Percentiles rank a stretch among this genome's conserved stretches.
Evolutionary conservation across 176 grass and related monocot species (phyloP).

Genomic region (Oryza brachyantha): DNA sequence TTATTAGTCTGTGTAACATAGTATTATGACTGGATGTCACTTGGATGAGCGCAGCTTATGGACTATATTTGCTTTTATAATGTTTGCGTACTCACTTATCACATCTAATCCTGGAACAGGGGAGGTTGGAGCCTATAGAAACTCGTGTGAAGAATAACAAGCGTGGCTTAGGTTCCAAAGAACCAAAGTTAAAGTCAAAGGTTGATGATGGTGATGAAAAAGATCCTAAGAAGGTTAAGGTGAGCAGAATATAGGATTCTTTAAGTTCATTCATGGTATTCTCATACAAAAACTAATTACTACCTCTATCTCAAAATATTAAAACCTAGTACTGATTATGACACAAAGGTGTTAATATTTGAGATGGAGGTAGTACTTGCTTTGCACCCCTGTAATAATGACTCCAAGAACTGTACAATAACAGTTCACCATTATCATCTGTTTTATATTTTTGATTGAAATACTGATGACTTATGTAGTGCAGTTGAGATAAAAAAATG

Average conservation of each 20-base stretch:
- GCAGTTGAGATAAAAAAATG: background rate
- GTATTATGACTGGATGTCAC: background rate
- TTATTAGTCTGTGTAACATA: background rate
- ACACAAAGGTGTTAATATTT: too few species aligned
- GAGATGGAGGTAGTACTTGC: too few species aligned
- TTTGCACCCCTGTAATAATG: background rate
- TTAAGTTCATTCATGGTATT: background rate
- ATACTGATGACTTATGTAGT: background rate
- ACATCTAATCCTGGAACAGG: conserved; percentile 37
- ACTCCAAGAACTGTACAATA: background rate
- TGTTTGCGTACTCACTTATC: background rate
- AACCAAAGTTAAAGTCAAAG: conserved; percentile 48
- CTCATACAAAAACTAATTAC: background rate
- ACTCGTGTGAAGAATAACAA: conserved; percentile 87
- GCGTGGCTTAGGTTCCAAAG: conserved; percentile 71
- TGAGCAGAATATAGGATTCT: conserved; percentile 15
- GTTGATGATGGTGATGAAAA: conserved; percentile 28
- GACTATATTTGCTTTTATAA: background rate
- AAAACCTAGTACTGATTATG: too few species aligned
- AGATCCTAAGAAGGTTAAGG: conserved; percentile 44
- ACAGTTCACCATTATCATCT: background rate
- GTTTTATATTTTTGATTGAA: background rate
- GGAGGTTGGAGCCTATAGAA: conserved; percentile 75
- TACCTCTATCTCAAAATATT: too few species aligned
- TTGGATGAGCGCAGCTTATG: background rate